Percentiles rank a stretch among this genome's conserved stretches.
Evolutionary conservation across 306 rosid species (phyloP).

Genomic region (Cucurbita ficifolia): DNA sequence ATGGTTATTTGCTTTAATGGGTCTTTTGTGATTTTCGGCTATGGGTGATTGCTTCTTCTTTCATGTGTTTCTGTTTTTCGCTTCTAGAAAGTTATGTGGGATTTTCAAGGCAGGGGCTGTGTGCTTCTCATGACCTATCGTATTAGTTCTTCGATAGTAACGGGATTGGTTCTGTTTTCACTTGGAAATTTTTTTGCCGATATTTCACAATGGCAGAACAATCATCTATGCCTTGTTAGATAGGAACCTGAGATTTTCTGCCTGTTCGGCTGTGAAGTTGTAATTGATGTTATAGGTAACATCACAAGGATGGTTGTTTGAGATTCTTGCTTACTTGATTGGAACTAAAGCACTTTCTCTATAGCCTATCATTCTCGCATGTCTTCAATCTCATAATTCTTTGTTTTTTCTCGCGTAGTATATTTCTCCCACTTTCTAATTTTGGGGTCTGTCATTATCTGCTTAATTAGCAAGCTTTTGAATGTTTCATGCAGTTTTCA

Average conservation of each 20-base stretch:
- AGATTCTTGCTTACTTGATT: not conserved
- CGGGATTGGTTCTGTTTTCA: not conserved
- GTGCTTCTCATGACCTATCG: not conserved
- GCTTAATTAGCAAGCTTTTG: slow-evolving; percentile 1
- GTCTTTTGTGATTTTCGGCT: not conserved
- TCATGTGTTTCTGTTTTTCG: not conserved
- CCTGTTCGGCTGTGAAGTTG: not conserved
- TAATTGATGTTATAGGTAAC: not conserved
- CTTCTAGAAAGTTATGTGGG: not conserved
- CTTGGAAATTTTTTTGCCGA: not conserved
- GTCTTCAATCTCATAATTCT: not conserved
- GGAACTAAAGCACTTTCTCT: not conserved
- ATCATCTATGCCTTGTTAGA: not conserved
- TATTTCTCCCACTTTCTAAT: not conserved
- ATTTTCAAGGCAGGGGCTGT: not conserved
- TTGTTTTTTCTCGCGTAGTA: not conserved
- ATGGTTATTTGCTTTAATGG: not conserved
- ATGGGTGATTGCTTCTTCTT: not conserved
- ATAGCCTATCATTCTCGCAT: not conserved
- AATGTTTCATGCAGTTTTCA: slow-evolving; percentile 35
- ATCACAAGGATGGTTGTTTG: not conserved
- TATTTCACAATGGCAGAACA: not conserved
- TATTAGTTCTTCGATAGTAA: not conserved
- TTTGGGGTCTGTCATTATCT: not conserved
- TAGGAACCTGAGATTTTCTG: not conserved